phyloP scores from a whole-genome alignment of 208 protist species.

The Wallacemonas rigidus region DNA sequence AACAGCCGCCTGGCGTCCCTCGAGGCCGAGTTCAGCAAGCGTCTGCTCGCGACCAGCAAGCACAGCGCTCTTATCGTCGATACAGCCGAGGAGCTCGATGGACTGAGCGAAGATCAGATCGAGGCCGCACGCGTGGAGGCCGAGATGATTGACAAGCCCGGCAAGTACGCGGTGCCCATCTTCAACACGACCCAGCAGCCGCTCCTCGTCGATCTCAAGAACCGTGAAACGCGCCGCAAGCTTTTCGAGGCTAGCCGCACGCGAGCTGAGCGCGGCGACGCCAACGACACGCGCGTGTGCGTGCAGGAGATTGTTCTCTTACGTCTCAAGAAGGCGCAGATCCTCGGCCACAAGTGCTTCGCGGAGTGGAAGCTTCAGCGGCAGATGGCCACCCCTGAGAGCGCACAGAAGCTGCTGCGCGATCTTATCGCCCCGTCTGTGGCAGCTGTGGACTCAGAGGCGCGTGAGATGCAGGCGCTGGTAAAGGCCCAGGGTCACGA shows the following conservation, averaged over 20 bases:
- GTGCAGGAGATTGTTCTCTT: slow-evolving; percentile 35
- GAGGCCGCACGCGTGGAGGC: slow-evolving; percentile 29
- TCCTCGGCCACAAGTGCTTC: slow-evolving; percentile 51
- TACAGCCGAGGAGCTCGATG: slow-evolving; percentile 40
- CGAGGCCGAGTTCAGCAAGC: slow-evolving; percentile 36
- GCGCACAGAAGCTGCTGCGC: slow-evolving; percentile 31
- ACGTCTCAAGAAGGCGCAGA: slow-evolving; percentile 44
- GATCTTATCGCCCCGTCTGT: slow-evolving; percentile 30
- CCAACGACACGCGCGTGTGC: slow-evolving; percentile 32
- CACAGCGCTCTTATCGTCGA: slow-evolving; percentile 37
- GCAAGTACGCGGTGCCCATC: slow-evolving; percentile 48
- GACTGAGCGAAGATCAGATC: slow-evolving; percentile 41
- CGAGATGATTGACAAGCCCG: slow-evolving; percentile 32
- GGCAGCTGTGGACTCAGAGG: slow-evolving; percentile 25
- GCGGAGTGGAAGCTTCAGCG: slow-evolving; percentile 43
- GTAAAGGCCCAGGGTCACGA: slow-evolving; percentile 32
- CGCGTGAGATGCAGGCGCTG: slow-evolving; percentile 29
- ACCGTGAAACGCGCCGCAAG: slow-evolving; percentile 40
- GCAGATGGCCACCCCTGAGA: slow-evolving; percentile 43
- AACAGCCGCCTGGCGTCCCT: slow-evolving; percentile 47
- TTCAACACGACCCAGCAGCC: slow-evolving; percentile 66
- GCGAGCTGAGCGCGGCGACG: slow-evolving; percentile 22
- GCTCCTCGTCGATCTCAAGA: slow-evolving; percentile 31
- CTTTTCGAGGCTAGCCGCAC: slow-evolving; percentile 41
- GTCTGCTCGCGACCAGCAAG: slow-evolving; percentile 32